Evolutionary conservation across 202 grass and related monocot genomes (phyloP).

Genomic region (Schoenoplectus triqueter): DNA sequence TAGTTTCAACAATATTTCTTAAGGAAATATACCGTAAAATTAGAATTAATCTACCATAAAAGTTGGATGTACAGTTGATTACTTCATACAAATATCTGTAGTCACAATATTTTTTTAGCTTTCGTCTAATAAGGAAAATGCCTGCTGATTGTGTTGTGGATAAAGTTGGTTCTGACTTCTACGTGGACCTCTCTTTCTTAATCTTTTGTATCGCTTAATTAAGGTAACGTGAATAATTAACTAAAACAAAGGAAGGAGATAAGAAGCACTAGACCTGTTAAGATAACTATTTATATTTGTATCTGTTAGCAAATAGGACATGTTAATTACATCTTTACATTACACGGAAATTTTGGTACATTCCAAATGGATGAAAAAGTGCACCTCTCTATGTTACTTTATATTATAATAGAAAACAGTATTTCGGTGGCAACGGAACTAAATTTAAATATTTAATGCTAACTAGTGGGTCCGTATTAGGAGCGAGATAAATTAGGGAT

Average conservation of each 20-base stretch:
- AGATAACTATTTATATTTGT: conserved; percentile 19
- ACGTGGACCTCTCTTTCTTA: not conserved
- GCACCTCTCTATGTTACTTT: not conserved
- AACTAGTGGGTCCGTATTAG: no score
- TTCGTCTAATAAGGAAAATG: not conserved
- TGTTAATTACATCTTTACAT: not conserved
- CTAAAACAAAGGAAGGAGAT: not conserved
- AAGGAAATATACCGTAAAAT: no score
- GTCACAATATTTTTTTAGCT: not conserved
- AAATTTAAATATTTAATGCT: not conserved
- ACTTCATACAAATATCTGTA: not conserved
- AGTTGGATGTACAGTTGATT: no score
- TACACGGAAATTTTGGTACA: not conserved
- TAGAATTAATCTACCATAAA: no score
- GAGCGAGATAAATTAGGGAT: no score
- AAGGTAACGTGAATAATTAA: not conserved
- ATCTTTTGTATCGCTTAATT: not conserved
- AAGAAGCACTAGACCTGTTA: conserved; percentile 18
- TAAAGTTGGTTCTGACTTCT: conserved; percentile 11
- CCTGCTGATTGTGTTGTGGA: not conserved
- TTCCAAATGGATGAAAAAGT: not conserved
- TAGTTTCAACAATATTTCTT: no score
- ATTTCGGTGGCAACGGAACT: not conserved
- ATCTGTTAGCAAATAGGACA: not conserved
- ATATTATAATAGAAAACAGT: not conserved